Conservation (phyloP, 306 rosid species). For the Oxytropis ochrocephala region DNA sequence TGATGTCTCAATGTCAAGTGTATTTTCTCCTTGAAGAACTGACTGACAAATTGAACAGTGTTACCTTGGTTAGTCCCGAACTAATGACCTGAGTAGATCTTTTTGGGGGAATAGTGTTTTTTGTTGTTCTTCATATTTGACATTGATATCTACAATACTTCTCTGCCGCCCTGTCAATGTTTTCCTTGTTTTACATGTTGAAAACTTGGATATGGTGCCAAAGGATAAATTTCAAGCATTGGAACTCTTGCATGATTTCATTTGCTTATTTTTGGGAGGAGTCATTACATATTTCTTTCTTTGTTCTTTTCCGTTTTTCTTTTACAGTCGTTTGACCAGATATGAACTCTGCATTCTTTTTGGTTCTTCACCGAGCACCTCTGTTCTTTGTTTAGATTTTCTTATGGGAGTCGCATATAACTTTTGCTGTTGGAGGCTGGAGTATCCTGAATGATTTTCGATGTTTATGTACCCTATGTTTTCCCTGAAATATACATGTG, state of each 20-base stretch:
- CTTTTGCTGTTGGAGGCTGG: background rate
- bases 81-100: background rate
- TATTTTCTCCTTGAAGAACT: background rate
- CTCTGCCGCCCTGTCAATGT: background rate
- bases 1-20: constrained; percentile 3
- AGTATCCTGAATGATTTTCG: constrained; percentile 4
- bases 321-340: background rate
- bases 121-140: background rate
- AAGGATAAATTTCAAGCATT: background rate
- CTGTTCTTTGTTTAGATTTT: background rate
- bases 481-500: constrained; percentile 20
- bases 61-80: background rate
- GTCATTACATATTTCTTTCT: background rate
- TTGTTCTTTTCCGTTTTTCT: background rate
- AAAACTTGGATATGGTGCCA: background rate
- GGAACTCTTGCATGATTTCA: background rate
- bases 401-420: background rate
- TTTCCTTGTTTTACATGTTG: background rate
- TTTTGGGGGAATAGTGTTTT: background rate
- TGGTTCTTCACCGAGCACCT: background rate
- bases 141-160: background rate
- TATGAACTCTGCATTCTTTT: background rate
- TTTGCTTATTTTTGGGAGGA: constrained; percentile 1
- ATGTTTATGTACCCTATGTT: constrained; percentile 2
- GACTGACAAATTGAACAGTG: background rate